Evolutionary conservation across 345 rosid species (phyloP).

Genomic region (Brassica juncea): DNA sequence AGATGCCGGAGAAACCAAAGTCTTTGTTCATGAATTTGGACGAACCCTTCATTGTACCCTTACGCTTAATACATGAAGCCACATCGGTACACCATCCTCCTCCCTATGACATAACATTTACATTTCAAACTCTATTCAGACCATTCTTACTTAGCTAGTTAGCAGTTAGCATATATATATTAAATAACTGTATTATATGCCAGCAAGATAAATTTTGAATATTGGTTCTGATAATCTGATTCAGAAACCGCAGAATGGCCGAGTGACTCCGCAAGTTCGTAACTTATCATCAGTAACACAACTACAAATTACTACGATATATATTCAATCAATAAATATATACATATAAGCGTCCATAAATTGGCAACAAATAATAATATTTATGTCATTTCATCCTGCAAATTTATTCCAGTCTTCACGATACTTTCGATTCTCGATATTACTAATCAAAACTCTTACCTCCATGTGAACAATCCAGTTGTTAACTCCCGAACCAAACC

Average conservation of each 20-base stretch:
- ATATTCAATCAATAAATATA: neutral
- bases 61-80: slow-evolving; percentile 59
- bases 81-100: slow-evolving; percentile 92
- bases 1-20: slow-evolving; percentile 79
- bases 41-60: slow-evolving; percentile 65
- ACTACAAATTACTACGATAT: neutral
- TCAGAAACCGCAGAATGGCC: neutral
- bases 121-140: neutral
- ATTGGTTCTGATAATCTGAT: neutral
- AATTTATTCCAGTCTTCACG: neutral
- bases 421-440: neutral
- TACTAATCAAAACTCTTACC: slow-evolving; percentile 35
- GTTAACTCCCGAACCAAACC: slow-evolving; percentile 75
- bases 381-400: neutral
- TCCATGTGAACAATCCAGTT: slow-evolving; percentile 87
- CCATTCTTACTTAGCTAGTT: slow-evolving; percentile 23
- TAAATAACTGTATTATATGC: neutral
- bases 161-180: neutral
- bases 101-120: slow-evolving; percentile 48
- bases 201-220: neutral
- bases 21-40: slow-evolving; percentile 64
- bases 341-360: neutral
- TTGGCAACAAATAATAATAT: neutral
- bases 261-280: neutral
- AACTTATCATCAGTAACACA: neutral